Conservation (phyloP, 768 basidiomycete species). For the Hygrophorus russula region DNA sequence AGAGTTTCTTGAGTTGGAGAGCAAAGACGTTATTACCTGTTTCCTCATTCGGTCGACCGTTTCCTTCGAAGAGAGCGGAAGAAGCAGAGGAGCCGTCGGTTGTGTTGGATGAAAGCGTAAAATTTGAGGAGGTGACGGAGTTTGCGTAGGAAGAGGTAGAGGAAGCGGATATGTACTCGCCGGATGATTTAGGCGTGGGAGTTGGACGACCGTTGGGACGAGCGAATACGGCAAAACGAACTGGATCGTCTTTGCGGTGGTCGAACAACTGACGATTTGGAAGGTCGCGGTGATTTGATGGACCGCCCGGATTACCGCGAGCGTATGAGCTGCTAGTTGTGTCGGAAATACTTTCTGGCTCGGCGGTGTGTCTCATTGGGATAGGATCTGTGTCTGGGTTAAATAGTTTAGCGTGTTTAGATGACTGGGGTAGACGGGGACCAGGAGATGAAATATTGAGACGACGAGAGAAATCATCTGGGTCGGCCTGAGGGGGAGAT, state of each 20-base stretch:
- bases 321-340: slow-evolving; percentile 40
- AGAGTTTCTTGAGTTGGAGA: slow-evolving; percentile 66
- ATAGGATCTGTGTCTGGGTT: slow-evolving; percentile 66
- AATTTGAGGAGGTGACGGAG: slow-evolving; percentile 53
- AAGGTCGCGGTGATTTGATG: slow-evolving; percentile 13
- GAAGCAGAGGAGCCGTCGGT: slow-evolving; percentile 63
- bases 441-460: slow-evolving; percentile 55
- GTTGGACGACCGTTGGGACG: slow-evolving; percentile 37
- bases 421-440: slow-evolving; percentile 19
- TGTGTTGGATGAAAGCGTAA: slow-evolving; percentile 58
- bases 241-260: slow-evolving; percentile 83
- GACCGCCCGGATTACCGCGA: slow-evolving; percentile 18
- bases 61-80: slow-evolving; percentile 56
- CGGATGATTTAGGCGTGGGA: slow-evolving; percentile 50
- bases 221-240: slow-evolving; percentile 63
- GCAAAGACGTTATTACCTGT: slow-evolving; percentile 57
- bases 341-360: slow-evolving; percentile 58
- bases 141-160: slow-evolving; percentile 67
- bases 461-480: slow-evolving; percentile 61
- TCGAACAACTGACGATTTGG: slow-evolving; percentile 67
- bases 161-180: slow-evolving; percentile 63
- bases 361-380: slow-evolving; percentile 46
- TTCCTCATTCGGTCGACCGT: slow-evolving; percentile 36
- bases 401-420: slow-evolving; percentile 42
- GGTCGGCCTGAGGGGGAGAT: slow-evolving; percentile 41